phyloP scores from a whole-genome alignment of 176 grass and related monocot species.

The Tillandsia fasciculata region DNA sequence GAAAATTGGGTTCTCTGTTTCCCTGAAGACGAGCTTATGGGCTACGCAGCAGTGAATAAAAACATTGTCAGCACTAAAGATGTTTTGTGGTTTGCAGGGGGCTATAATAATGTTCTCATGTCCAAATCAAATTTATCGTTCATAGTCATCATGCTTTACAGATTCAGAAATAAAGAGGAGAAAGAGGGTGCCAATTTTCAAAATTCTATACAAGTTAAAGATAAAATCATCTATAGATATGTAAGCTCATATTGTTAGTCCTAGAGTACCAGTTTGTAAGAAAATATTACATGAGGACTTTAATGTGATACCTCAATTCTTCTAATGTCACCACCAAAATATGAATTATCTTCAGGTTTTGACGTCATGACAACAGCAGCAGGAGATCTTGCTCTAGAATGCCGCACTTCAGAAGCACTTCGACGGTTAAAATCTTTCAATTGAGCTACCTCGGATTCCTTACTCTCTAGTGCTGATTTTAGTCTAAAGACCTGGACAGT shows the following conservation, averaged over 20 bases:
- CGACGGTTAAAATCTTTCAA: constrained; percentile 35
- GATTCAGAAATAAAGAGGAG: not conserved
- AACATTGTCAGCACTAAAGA: not conserved
- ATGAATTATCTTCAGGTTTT: constrained; percentile 39
- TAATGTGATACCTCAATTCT: constrained; percentile 36
- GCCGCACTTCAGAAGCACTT: constrained; percentile 30
- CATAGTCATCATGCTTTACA: too few relatives aligned
- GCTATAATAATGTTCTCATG: not conserved
- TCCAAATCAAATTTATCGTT: not conserved
- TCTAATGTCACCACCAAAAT: constrained; percentile 25
- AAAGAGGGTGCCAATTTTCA: too few relatives aligned
- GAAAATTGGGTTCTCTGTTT: constrained; percentile 49
- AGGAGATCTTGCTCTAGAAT: constrained; percentile 40
- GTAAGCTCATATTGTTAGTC: too few relatives aligned
- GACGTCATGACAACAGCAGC: constrained; percentile 9
- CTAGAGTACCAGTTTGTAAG: not conserved
- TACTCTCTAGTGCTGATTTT: constrained; percentile 54
- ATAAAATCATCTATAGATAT: too few relatives aligned
- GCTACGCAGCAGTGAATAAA: constrained; percentile 16
- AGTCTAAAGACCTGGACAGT: constrained; percentile 50
- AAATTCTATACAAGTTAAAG: too few relatives aligned
- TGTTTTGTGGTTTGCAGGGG: not conserved
- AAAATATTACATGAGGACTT: not conserved
- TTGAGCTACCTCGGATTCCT: constrained; percentile 39
- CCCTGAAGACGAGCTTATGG: constrained; percentile 50